These are phyloP conservation scores for Suillus alpinus DNA, from an alignment of 768 basidiomycete genomes.

Conservation along the genomic window DNA sequence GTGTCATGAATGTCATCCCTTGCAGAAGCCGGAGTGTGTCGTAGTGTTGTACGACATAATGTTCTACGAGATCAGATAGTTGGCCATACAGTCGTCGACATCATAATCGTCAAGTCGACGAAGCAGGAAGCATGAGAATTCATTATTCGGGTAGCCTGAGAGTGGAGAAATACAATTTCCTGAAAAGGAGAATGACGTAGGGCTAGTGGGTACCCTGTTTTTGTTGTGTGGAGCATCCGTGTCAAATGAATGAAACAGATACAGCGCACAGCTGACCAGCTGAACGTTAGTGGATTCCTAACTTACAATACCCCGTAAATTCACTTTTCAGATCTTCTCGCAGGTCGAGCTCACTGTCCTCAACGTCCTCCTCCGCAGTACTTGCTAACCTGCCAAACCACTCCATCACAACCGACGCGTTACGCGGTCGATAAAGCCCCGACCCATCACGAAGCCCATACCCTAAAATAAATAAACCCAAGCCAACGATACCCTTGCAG, in stretches of 20 bases:
- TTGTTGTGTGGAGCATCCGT: conserved; percentile 32
- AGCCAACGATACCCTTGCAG: conserved; percentile 3
- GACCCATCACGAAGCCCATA: conserved; percentile 3
- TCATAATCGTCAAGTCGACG: background rate
- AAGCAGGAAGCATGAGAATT: background rate
- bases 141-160: background rate
- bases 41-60: too few species aligned
- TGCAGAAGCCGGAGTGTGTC: too few species aligned
- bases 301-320: conserved; percentile 1
- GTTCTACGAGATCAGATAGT: too few species aligned
- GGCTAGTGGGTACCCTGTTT: conserved; percentile 31
- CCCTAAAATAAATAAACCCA: conserved; percentile 8
- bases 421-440: background rate
- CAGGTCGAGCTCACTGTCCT: conserved; percentile 7
- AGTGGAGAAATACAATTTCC: background rate
- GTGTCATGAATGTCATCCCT: too few species aligned
- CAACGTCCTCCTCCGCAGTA: background rate
- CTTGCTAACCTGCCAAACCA: background rate
- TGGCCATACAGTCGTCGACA: too few species aligned
- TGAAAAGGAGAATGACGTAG: conserved; percentile 28
- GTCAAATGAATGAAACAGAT: conserved; percentile 23
- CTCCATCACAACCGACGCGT: conserved; percentile 1
- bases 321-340: background rate
- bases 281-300: conserved; percentile 1
- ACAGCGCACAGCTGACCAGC: background rate